Conservation (phyloP, 768 basidiomycete genomes). For the Lactarius sanguifluus region DNA sequence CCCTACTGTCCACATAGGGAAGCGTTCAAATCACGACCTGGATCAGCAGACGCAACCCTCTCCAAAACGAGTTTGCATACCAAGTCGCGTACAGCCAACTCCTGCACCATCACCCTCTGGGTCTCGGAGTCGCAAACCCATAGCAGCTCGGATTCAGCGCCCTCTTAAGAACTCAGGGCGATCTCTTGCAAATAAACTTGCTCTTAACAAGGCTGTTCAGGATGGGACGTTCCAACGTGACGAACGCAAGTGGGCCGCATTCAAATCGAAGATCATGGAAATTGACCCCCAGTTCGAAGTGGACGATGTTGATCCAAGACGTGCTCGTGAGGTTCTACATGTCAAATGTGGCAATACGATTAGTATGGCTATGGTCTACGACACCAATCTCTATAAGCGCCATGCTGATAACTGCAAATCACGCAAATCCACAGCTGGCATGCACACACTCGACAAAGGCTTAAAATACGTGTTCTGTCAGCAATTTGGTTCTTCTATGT, state of each 20-base stretch:
- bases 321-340: neutral
- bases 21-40: no score
- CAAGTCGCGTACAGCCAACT: no score
- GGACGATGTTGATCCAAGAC: neutral
- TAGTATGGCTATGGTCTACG: neutral
- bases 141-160: no score
- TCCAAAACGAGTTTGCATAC: no score
- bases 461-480: neutral
- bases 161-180: no score
- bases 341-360: neutral
- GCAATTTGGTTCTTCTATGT: neutral
- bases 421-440: neutral
- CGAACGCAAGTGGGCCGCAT: neutral
- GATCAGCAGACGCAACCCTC: no score
- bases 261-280: neutral
- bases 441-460: neutral
- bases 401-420: neutral
- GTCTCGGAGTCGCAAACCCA: no score
- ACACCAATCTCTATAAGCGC: neutral
- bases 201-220: neutral
- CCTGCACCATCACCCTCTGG: no score
- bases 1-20: no score
- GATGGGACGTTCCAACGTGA: neutral
- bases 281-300: neutral
- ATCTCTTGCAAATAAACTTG: no score